Base-by-base conservation (phyloP, 2,329 filamentous ascomycete species). In the Colletotrichum liaoningense region DNA sequence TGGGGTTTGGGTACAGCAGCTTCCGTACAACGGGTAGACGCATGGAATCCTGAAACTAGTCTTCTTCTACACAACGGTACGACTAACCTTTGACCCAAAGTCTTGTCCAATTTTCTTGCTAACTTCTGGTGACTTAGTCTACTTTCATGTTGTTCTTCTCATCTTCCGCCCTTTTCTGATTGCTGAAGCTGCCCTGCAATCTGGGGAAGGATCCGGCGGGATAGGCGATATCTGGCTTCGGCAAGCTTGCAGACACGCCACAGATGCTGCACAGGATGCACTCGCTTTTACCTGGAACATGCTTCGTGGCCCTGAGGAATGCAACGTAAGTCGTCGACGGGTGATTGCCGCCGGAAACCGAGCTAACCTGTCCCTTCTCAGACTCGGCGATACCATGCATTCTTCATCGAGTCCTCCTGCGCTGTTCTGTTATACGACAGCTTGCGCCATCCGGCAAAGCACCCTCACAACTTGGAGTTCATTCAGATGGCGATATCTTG, bases 371-470 rank as follows among this genome's bases (percentile, higher is more conserved):
- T 14, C n/a, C 9, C 8, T 19, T 7, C 24, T 14, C 33, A 73
- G 70, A 65, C 59, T 16, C 70, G 70, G 14, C 60, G 78, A 26
- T 78, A 78, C 35, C 73, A 76, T 22, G 77, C 77, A 12, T 80
- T 79, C 75, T 80, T 79, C 67, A 74, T 80, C 54, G 79, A 80
- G 42, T 76, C 75, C 30, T 76, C 74, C 58, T 80, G 78, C 30
- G 78, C 78, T 4, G 79, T 80, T 6, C 74, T 80, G 11, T 58
- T 80, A 6, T 79, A 80, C 56, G 79, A 80, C 69, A 78, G 76
- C 30, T 74, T 80, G 12, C 75, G 77, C 22, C 77, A 79, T 52
- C 78, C 79, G 0, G 72, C 76, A 11, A 80, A 80, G 55, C 77
- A 79, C 28, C 75, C 78, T 0, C 79, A 73, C 9, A 73, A 73